phyloP scores from a whole-genome alignment of 1,139 yeast genomes.

The Magnusiomyces fungicola region DNA sequence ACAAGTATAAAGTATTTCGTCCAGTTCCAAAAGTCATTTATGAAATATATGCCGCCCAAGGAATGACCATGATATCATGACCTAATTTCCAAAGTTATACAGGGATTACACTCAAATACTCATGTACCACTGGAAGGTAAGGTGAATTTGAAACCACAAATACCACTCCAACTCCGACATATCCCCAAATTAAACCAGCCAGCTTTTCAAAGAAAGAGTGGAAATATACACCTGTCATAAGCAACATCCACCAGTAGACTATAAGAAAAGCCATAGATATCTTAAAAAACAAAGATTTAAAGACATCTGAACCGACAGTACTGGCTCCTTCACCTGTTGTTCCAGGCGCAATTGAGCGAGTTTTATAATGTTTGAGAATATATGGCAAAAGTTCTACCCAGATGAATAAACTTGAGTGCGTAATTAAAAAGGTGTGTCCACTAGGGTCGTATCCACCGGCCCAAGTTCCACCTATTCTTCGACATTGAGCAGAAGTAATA shows the following conservation, averaged over 20 bases:
- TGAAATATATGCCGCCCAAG: no score
- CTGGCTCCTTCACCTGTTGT: background rate
- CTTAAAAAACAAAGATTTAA: constrained; percentile 26
- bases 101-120: constrained; percentile 1
- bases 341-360: background rate
- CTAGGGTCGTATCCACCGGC: constrained; percentile 93
- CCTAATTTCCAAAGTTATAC: constrained; percentile 1
- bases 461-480: constrained; percentile 66
- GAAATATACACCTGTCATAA: constrained; percentile 78
- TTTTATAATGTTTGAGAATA: constrained; percentile 14
- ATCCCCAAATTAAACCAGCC: constrained; percentile 58
- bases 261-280: constrained; percentile 40
- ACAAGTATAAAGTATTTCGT: no score
- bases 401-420: constrained; percentile 63
- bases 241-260: constrained; percentile 82
- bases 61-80: no score
- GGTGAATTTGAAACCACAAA: constrained; percentile 25
- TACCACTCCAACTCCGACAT: constrained; percentile 39
- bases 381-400: constrained; percentile 55
- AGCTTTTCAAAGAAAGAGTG: constrained; percentile 73
- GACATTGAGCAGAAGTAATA: constrained; percentile 36
- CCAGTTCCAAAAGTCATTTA: no score
- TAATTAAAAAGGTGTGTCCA: constrained; percentile 81
- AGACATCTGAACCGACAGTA: background rate
- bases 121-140: background rate